Base-by-base conservation (phyloP, 2,329 filamentous ascomycete species). In the Tolypocladium nubicola region DNA sequence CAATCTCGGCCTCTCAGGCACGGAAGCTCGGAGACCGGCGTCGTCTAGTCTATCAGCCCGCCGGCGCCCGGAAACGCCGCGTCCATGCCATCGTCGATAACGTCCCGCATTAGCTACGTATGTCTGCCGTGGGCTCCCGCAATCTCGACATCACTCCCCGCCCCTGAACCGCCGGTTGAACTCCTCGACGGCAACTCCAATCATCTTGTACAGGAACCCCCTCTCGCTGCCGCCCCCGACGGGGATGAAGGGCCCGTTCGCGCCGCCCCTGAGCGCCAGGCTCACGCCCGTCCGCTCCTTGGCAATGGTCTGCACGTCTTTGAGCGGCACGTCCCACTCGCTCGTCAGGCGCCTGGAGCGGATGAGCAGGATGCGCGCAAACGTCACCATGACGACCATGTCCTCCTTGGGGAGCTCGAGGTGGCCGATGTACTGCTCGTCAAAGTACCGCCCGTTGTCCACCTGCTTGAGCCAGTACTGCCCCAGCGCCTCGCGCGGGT, bases 391-490 rank as follows among this genome's bases (percentile, higher is more conserved):
- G 53, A 92, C 87, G 57, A 93, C 85, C 78, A 91, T 88, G 69
- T 95, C 92, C 70, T 94, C 90, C 60, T 86, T 85, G 13, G 90
- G 89, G 33, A 99, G 82, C 73, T 99, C 93, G 5, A 99, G 79
- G 69, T 99, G 95, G 5, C 92, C 95, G 70, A 99, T 94, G 75
- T 99, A 99, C 69, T 90, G 83, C 73, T 99, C 94, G 74, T 96
- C 88, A 81, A 99, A 99, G 78, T 93, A 97, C 71, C 92, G 94
- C 60, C 94, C 94, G 62, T 97, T 94, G 73, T 99, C 94, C 13
- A 96, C 85, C 59, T 96, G 96, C 79, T 99, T 99, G 62, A 99
- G 85, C 95, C 94, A 99, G 77, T 90, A 97, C 71, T 99, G 94
- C 0, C 94, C 94, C 3, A 99, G 84, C 0, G 94, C 92, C 77